Percentiles rank a stretch among this genome's conserved stretches.
Evolutionary conservation across 345 rosid species (phyloP).

Genomic region (Linum usitatissimum): DNA sequence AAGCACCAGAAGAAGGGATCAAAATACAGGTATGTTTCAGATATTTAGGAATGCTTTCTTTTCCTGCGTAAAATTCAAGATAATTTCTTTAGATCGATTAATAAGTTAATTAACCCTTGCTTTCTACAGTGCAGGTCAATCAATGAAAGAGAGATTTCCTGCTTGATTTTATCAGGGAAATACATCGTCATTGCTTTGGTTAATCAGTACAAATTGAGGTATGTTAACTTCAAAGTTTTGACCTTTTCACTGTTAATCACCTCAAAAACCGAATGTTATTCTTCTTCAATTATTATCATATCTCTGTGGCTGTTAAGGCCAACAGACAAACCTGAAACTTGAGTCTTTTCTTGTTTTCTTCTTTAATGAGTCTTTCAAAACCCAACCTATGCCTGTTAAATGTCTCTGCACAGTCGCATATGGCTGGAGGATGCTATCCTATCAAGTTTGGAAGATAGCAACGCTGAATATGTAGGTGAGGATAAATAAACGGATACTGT

Average conservation of each 20-base stretch:
- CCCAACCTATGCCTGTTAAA: not conserved
- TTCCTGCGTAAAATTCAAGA: not conserved
- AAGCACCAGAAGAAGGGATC: constrained; percentile 64
- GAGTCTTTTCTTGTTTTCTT: not conserved
- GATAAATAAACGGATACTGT: not conserved
- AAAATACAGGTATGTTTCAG: constrained; percentile 47
- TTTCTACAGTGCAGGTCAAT: constrained; percentile 85
- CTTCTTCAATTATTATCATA: not conserved
- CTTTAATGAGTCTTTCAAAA: not conserved
- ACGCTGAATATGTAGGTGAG: constrained; percentile 66
- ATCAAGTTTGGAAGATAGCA: constrained; percentile 33
- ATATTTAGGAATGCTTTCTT: not conserved
- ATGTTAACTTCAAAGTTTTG: not conserved
- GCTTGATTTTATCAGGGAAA: constrained; percentile 63
- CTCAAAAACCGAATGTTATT: constrained; percentile 2
- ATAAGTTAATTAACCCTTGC: constrained; percentile 25
- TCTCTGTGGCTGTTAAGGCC: not conserved
- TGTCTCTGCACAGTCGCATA: constrained; percentile 34
- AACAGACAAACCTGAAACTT: too few relatives aligned
- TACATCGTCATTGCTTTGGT: constrained; percentile 83
- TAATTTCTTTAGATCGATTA: not conserved
- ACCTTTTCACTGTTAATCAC: constrained; percentile 8
- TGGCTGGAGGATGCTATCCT: constrained; percentile 55
- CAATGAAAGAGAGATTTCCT: constrained; percentile 51
- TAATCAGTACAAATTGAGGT: constrained; percentile 85